phyloP scores from a whole-genome alignment of 805 yeast species.

The Wickerhamomyces mucosus region DNA sequence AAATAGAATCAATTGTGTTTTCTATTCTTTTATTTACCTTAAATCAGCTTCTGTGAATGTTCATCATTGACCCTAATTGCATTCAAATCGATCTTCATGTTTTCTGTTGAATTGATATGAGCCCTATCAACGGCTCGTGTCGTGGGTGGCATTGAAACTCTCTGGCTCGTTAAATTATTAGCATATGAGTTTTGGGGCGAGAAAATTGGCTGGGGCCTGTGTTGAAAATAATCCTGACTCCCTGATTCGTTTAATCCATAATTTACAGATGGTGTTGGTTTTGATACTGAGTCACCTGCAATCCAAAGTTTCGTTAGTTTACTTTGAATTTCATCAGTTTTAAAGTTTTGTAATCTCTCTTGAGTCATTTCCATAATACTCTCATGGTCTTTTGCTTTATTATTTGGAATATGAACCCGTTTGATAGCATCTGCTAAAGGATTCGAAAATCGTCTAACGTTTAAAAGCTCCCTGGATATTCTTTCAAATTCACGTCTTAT shows the following conservation, averaged over 20 bases:
- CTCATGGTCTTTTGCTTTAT: conserved; percentile 1
- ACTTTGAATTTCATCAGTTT: conserved; percentile 11
- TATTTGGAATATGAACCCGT: conserved; percentile 28
- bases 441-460: conserved; percentile 57
- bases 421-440: conserved; percentile 59
- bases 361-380: neutral
- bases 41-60: conserved; percentile 17
- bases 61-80: conserved; percentile 16
- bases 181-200: too few species aligned
- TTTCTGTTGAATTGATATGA: conserved; percentile 13
- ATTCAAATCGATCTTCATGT: conserved; percentile 17
- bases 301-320: conserved; percentile 18
- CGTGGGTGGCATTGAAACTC: conserved; percentile 22
- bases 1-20: too few species aligned
- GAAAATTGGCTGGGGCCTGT: too few species aligned
- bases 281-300: conserved; percentile 10
- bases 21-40: too few species aligned
- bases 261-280: too few species aligned
- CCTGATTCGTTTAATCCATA: too few species aligned
- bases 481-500: conserved; percentile 72
- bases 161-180: too few species aligned
- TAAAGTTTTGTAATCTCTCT: conserved; percentile 5
- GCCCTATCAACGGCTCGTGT: conserved; percentile 33
- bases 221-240: too few species aligned
- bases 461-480: conserved; percentile 63